These are phyloP conservation scores for Cornus controversa DNA, from an alignment of 148 eudicot species.

Conservation along the genomic window DNA sequence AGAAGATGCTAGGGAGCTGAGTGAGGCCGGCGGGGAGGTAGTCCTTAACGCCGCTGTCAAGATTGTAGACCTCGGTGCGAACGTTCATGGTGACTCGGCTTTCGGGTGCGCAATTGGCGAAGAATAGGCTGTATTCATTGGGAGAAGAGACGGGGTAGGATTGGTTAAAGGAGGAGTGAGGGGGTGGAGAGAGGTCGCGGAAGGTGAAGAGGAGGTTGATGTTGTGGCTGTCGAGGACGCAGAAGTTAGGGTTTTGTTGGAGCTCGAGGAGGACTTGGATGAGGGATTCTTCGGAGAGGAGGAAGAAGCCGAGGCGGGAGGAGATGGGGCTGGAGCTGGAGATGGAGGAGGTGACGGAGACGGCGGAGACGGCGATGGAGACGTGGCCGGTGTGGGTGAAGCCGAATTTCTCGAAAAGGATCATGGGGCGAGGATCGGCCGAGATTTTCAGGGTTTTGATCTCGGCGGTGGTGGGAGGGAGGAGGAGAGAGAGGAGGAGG, in stretches of 20 bases:
- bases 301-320: slow-evolving; percentile 63
- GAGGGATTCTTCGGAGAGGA: slow-evolving; percentile 61
- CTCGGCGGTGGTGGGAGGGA: slow-evolving; percentile 47
- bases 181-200: slow-evolving; percentile 54
- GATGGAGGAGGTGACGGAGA: slow-evolving; percentile 48
- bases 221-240: slow-evolving; percentile 59
- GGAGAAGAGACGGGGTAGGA: slow-evolving; percentile 36
- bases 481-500: slow-evolving; percentile 21
- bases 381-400: slow-evolving; percentile 60
- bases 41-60: slow-evolving; percentile 47
- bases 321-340: slow-evolving; percentile 36
- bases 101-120: slow-evolving; percentile 58
- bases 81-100: slow-evolving; percentile 49
- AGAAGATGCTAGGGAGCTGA: slow-evolving; percentile 61
- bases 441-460: slow-evolving; percentile 61
- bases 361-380: slow-evolving; percentile 40
- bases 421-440: slow-evolving; percentile 70
- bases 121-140: slow-evolving; percentile 54
- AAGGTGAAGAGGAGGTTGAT: slow-evolving; percentile 48
- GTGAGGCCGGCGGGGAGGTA: slow-evolving; percentile 73
- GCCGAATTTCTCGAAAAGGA: slow-evolving; percentile 88
- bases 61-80: slow-evolving; percentile 49
- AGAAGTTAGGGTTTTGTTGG: slow-evolving; percentile 51
- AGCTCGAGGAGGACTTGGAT: slow-evolving; percentile 62
- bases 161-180: slow-evolving; percentile 46